phyloP scores from a whole-genome alignment of 2,329 filamentous ascomycete species.

The Bisporella sp. region DNA sequence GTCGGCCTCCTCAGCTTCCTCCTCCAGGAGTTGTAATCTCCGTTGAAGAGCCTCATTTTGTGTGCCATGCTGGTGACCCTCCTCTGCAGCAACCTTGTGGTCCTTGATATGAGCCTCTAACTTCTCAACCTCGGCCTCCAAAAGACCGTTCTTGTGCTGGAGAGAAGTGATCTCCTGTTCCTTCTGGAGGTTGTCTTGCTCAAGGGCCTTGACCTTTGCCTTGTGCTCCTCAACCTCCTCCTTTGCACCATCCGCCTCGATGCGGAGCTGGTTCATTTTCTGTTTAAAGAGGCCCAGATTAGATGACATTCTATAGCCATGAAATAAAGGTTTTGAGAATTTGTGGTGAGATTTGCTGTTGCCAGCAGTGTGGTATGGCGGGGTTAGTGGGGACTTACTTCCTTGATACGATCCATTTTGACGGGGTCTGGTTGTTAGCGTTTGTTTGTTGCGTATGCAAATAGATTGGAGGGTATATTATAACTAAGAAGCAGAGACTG shows the following conservation, averaged over 20 bases:
- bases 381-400: slow-evolving; percentile 50
- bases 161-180: slow-evolving; percentile 98
- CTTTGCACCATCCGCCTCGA: slow-evolving; percentile 83
- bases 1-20: slow-evolving; percentile 95
- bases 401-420: slow-evolving; percentile 84
- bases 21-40: slow-evolving; percentile 91
- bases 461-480: too few relatives aligned
- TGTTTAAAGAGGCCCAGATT: slow-evolving; percentile 29
- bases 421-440: slow-evolving; percentile 4
- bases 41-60: slow-evolving; percentile 89
- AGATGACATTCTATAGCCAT: too few relatives aligned
- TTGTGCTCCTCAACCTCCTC: slow-evolving; percentile 83
- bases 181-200: slow-evolving; percentile 93
- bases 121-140: slow-evolving; percentile 90
- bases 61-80: slow-evolving; percentile 74
- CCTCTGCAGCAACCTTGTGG: slow-evolving; percentile 78
- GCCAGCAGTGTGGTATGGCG: slow-evolving; percentile 16
- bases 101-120: slow-evolving; percentile 78
- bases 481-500: too few relatives aligned
- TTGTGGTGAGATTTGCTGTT: too few relatives aligned
- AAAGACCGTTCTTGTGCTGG: slow-evolving; percentile 87
- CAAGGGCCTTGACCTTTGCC: slow-evolving; percentile 77
- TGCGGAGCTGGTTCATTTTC: slow-evolving; percentile 93
- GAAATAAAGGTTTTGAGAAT: too few relatives aligned
- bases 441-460: too few relatives aligned